A percentile compares a stretch with the other conserved stretches of the same genome.
Conservation (phyloP, 2,329 filamentous ascomycete species). For the Biscogniauxia mediterranea region DNA sequence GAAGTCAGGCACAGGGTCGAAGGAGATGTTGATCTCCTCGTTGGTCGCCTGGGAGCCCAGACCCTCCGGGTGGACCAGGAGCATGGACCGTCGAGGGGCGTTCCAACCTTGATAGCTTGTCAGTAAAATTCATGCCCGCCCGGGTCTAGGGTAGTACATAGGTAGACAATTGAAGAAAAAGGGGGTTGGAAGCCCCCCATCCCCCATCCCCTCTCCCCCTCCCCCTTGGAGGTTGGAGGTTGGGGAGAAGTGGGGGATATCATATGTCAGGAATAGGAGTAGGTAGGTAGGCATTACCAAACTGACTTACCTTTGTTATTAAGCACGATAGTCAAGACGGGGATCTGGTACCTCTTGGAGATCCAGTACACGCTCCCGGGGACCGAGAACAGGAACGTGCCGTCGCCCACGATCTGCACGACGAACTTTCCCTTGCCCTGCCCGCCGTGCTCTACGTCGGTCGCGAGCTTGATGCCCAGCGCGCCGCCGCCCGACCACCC, state of each 20-base stretch:
- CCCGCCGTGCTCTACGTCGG: constrained; percentile 37
- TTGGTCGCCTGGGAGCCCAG: constrained; percentile 54
- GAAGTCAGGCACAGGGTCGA: constrained; percentile 57
- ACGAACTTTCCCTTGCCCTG: constrained; percentile 46
- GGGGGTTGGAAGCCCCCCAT: too few relatives aligned
- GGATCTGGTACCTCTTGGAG: constrained; percentile 51
- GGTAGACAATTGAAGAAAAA: neutral
- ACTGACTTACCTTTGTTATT: constrained; percentile 53
- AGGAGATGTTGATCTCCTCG: constrained; percentile 62
- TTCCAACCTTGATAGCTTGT: constrained; percentile 49
- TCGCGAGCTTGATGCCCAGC: constrained; percentile 49
- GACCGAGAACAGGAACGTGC: constrained; percentile 55
- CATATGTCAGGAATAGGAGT: neutral
- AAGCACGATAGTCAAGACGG: constrained; percentile 53
- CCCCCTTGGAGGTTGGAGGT: neutral
- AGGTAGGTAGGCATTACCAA: neutral
- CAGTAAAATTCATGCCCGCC: constrained; percentile 1
- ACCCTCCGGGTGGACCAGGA: constrained; percentile 59
- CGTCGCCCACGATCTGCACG: constrained; percentile 56
- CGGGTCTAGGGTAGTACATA: neutral
- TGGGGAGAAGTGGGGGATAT: neutral
- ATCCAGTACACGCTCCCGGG: constrained; percentile 58
- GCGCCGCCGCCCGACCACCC: constrained; percentile 53
- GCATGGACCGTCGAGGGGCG: constrained; percentile 54
- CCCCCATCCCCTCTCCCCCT: too few relatives aligned